Percentiles rank a stretch among this genome's conserved stretches.
Conservation (phyloP, 2,329 filamentous ascomycete genomes). For the Verticillium longisporum region DNA sequence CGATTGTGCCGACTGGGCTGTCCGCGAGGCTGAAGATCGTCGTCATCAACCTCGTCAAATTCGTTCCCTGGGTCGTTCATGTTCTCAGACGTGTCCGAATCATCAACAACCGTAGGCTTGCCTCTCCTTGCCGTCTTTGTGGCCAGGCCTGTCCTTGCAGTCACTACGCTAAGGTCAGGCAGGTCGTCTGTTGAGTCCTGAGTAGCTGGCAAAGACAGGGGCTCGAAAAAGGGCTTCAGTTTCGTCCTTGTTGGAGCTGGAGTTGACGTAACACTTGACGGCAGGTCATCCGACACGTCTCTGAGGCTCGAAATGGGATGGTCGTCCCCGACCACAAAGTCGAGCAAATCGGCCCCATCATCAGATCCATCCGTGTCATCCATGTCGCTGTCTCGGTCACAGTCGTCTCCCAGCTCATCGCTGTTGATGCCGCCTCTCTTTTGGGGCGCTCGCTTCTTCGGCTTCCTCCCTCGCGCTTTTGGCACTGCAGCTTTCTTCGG, state of each 20-base stretch:
- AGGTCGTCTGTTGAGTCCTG: constrained; percentile 27
- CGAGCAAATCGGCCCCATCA: constrained; percentile 40
- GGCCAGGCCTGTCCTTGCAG: neutral
- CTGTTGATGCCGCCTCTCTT: constrained; percentile 27
- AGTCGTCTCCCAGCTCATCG: constrained; percentile 45
- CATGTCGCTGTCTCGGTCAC: constrained; percentile 40
- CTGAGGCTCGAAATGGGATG: constrained; percentile 25
- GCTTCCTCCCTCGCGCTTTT: constrained; percentile 12
- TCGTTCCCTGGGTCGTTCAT: neutral
- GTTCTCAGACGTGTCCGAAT: constrained; percentile 10
- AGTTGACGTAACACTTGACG: constrained; percentile 17
- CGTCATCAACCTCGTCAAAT: constrained; percentile 6
- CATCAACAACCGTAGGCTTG: constrained; percentile 7
- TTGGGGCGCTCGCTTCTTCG: constrained; percentile 6
- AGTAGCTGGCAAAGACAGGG: constrained; percentile 28
- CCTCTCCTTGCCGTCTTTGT: neutral
- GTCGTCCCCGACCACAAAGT: constrained; percentile 52
- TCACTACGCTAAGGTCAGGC: neutral
- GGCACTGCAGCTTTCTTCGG: constrained; percentile 12
- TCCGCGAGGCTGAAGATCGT: neutral
- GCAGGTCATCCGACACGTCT: constrained; percentile 16
- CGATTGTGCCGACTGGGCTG: constrained; percentile 2
- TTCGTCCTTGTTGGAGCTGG: constrained; percentile 12
- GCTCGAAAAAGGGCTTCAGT: constrained; percentile 27
- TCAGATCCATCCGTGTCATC: constrained; percentile 40